Conservation (phyloP, 345 rosid species). For the Sonneratia caseolaris region DNA sequence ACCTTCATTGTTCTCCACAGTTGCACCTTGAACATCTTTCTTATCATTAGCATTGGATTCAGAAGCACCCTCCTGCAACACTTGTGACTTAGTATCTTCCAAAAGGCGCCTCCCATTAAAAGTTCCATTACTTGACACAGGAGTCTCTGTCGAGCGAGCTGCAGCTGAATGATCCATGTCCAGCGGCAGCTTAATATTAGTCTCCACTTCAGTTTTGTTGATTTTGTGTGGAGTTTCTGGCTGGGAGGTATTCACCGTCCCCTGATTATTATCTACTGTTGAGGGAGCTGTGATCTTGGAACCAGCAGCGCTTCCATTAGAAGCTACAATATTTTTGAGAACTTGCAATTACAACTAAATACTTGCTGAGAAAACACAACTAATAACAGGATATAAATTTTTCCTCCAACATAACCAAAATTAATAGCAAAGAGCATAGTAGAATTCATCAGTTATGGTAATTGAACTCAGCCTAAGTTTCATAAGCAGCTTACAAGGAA, state of each 20-base stretch:
- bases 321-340: slow-evolving; percentile 38
- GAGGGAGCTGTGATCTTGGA: slow-evolving; percentile 27
- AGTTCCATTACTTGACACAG: slow-evolving; percentile 31
- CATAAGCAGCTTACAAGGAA: slow-evolving; percentile 44
- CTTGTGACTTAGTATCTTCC: slow-evolving; percentile 46
- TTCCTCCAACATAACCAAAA: slow-evolving; percentile 1
- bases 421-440: slow-evolving; percentile 1
- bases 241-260: slow-evolving; percentile 22
- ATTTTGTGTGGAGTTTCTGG: slow-evolving; percentile 28
- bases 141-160: slow-evolving; percentile 25
- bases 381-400: neutral
- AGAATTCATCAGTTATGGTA: neutral
- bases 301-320: slow-evolving; percentile 30
- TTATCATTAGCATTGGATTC: slow-evolving; percentile 26
- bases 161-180: slow-evolving; percentile 28
- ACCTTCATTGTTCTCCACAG: slow-evolving; percentile 72
- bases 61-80: slow-evolving; percentile 35
- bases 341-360: slow-evolving; percentile 12
- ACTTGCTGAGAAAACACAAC: neutral
- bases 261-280: slow-evolving; percentile 23
- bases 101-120: slow-evolving; percentile 67
- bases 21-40: slow-evolving; percentile 42
- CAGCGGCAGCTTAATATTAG: slow-evolving; percentile 30
- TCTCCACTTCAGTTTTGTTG: slow-evolving; percentile 26
- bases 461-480: neutral